A percentile compares a stretch with the other conserved stretches of the same genome.
Conservation (phyloP, 1,284 basidiomycete species). For the Trichosporon sp. region DNA sequence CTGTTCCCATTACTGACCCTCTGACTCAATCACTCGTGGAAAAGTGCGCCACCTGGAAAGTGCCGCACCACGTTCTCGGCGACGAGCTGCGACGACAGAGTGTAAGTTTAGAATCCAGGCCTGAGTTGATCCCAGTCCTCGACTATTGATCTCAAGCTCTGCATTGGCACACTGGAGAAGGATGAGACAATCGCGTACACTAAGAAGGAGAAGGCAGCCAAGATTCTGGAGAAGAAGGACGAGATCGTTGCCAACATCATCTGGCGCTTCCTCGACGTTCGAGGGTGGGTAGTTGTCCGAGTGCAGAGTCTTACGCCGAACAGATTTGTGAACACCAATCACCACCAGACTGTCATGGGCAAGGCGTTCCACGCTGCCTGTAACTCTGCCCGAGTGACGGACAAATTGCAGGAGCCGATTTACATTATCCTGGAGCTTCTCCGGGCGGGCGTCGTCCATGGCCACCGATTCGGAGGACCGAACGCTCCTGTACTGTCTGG, state of each 20-base stretch:
- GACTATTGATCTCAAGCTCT: slow-evolving; percentile 96
- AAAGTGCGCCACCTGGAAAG: slow-evolving; percentile 88
- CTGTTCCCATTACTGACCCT: slow-evolving; percentile 71
- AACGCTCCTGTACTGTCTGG: slow-evolving; percentile 74
- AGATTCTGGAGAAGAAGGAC: slow-evolving; percentile 96
- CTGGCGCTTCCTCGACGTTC: slow-evolving; percentile 94
- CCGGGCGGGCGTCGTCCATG: slow-evolving; percentile 92
- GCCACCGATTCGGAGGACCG: slow-evolving; percentile 79
- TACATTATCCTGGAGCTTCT: slow-evolving; percentile 91
- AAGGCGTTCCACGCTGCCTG: slow-evolving; percentile 85
- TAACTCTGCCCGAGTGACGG: slow-evolving; percentile 77
- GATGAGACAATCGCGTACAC: slow-evolving; percentile 79
- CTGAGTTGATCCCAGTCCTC: slow-evolving; percentile 65
- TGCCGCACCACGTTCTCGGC: slow-evolving; percentile 81
- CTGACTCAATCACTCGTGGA: slow-evolving; percentile 85
- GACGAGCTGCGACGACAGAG: slow-evolving; percentile 95
- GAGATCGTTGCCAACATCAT: slow-evolving; percentile 97
- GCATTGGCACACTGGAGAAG: slow-evolving; percentile 82
- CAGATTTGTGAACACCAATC: slow-evolving; percentile 77
- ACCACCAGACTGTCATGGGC: slow-evolving; percentile 85
- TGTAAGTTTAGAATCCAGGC: slow-evolving; percentile 63
- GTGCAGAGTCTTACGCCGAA: neutral
- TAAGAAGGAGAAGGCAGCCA: slow-evolving; percentile 69
- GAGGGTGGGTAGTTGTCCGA: slow-evolving; percentile 68
- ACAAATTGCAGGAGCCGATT: slow-evolving; percentile 97